phyloP scores from a whole-genome alignment of 192 early-diverging fungal species.

The Entomortierella lignicola region DNA sequence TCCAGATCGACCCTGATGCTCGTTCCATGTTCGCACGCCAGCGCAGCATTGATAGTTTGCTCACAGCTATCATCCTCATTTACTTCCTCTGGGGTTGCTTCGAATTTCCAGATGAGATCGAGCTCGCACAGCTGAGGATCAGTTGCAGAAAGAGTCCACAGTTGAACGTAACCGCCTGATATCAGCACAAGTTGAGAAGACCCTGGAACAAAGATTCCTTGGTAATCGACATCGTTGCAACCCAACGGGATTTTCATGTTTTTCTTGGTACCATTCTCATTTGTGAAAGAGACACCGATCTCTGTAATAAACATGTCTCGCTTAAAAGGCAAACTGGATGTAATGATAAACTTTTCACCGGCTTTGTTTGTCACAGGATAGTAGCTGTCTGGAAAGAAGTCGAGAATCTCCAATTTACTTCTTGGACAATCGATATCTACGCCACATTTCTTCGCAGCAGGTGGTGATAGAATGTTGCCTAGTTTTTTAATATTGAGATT shows the following conservation, averaged over 20 bases:
- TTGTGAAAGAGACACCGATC: not conserved
- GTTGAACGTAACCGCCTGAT: not conserved
- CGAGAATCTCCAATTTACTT: not conserved
- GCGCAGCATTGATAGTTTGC: not conserved
- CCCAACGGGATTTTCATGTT: constrained; percentile 1
- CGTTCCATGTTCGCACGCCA: not conserved
- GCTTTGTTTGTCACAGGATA: not conserved
- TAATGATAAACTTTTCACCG: not conserved
- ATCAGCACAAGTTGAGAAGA: not conserved
- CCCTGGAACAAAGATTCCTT: not conserved
- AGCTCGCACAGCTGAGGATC: not conserved
- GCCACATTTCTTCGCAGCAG: not conserved
- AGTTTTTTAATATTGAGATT: constrained; percentile 1
- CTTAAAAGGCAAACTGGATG: not conserved
- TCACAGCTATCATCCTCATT: not conserved
- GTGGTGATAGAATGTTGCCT: not conserved
- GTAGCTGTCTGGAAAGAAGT: not conserved
- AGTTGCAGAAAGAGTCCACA: not conserved
- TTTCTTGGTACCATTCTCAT: not conserved
- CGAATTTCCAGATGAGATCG: not conserved
- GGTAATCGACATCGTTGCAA: not conserved
- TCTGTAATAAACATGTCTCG: not conserved
- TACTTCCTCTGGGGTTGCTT: not conserved
- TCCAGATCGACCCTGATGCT: not conserved
- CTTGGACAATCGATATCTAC: not conserved